Evolutionary conservation across 176 grass and related monocot genomes (phyloP), one percentile per base, ranked within the genome.

Genomic region (Musa schizocarpa): DNA sequence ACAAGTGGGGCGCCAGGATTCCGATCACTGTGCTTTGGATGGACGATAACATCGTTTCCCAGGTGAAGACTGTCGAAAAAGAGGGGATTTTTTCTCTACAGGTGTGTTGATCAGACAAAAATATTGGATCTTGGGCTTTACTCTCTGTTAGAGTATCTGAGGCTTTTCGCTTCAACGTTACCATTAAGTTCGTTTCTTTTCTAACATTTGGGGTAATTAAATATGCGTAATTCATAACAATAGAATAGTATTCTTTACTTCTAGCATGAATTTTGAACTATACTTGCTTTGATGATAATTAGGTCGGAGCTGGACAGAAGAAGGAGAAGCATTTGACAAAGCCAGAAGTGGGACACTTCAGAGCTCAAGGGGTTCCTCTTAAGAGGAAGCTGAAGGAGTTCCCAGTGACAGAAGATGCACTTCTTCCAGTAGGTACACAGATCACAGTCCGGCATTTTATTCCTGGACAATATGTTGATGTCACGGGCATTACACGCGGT

Each of bases 241-340:
- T 12, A 14, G 5, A 54, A 20, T 12, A 14, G 19, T 17, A 13
- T 13, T 55, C 3, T 88, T 16, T 56, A 86, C 64, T 71, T 54
- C 14, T 34, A 72, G 12, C 58, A 71, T 52, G 53, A 77, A 77
- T 34, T 3, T 29, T 56, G 62, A 61, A 65, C 22, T 29, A 54
- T 61, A 72, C 73, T 68, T 87, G 80, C 53, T 71, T 63, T 81
- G 62, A 24, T 78, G 78, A 75, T 81, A 75, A 76, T 65, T 82
- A 99, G 95, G 75, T 99, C 1, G 95, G 95, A 23, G 90, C 95
- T 68, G 95, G 95, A 2, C 95, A 99, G 78, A 99, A 99, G 86
- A 99, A 99, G 79, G 95, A 99, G 82, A 99, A 99, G n/a, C 95
- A 99, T 85, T 86, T 99, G 64, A 89, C 84, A 58, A 99, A 92